Base-by-base conservation (phyloP, 306 rosid genomes). In the Medicago ruthenica region DNA sequence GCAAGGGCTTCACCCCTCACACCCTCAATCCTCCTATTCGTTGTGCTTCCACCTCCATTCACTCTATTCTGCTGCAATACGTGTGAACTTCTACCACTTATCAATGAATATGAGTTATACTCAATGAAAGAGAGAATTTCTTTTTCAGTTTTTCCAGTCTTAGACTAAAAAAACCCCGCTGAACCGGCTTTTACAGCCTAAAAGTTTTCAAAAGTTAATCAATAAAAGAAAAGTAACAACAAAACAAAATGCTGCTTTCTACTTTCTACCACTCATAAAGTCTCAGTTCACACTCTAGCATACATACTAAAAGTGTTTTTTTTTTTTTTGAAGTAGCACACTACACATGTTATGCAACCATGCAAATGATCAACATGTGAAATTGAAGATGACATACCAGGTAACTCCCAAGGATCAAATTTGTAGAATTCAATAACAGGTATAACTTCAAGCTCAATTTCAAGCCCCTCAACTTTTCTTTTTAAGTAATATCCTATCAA, bases 351-450 rank as follows among this genome's bases (percentile, higher is more conserved):
- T 61, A 61, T 31, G 41, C 67, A 61, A 61, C 16, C 70, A 40
- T 65, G 67, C 44, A 59, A 69, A 68, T 36, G 22, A 79, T 58
- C 13, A 74, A 8, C 74, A 48, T 15, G 15, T 58, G 45, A 76
- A 37, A n/a, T 79, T 41, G 70, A 74, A 37, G 21, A 78, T 66
- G 86, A 91, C 97, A 91, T 88, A 93, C 97, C 98, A 34, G 98
- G 98, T 76, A 93, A 85, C 73, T 93, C 98, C 98, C 98, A 93
- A 0, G 98, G 98, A 58, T 93, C 98, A 48, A 86, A 91, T 74
- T 91, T 93, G 89, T 93, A 91, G 84, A 93, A 87, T 74, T 93
- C 97, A 77, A 93, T 83, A 10, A 85, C 96, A 0, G 96, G 98
- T 42, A 93, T 89, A 36, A 93, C 97, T 83, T 93, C 98, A 47